Evolutionary conservation across 306 rosid genomes (phyloP), one percentile per base, ranked within the genome.

Genomic region (Boehmeria nivea): DNA sequence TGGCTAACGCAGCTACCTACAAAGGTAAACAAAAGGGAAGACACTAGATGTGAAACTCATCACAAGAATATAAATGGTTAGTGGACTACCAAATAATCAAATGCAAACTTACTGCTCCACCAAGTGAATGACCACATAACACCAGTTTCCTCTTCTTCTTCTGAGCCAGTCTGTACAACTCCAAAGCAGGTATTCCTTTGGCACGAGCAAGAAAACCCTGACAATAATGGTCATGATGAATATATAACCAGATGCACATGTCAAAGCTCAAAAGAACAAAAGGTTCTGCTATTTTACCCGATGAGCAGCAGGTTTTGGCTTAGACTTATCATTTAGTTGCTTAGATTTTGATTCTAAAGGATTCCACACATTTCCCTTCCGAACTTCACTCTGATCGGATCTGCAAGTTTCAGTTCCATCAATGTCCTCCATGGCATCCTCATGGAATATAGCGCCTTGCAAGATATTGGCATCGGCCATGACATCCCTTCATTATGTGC

Each of bases 191-290:
- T 72, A 91, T 91, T 26, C 99, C 99, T 67, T 91, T 91, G 28
- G 99, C 99, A 19, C 99, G 96, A 76, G 89, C 96, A 88, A 87
- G 60, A 74, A 91, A 91, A 58, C 99, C 99, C 99, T 87, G 60
- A 76, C 22, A 47, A 42, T 50, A 55, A 66, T 16, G 12, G 45
- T 5, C 45, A 14, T 40, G 8, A 14, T 40, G 14, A 65, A 43
- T 26, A 28, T 20, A 8, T 2, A 14, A 26, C 5, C 12, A n/a
- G 39, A 56, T 12, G 27, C 22, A 33, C 21, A 40, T 38, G 33
- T 19, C 2, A 50, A 58, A 12, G 21, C 45, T 43, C 42, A 50
- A 51, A 44, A 43, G 54, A 16, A 67, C 37, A 24, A 13, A 55
- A 57, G 7, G 51, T n/a, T n/a, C 28, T 26, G 36, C 45, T 43